Evolutionary conservation across 73 alveolate genomes (phyloP), one percentile per base, ranked within the genome.

Genomic region (Vitrella brassicaformis): DNA sequence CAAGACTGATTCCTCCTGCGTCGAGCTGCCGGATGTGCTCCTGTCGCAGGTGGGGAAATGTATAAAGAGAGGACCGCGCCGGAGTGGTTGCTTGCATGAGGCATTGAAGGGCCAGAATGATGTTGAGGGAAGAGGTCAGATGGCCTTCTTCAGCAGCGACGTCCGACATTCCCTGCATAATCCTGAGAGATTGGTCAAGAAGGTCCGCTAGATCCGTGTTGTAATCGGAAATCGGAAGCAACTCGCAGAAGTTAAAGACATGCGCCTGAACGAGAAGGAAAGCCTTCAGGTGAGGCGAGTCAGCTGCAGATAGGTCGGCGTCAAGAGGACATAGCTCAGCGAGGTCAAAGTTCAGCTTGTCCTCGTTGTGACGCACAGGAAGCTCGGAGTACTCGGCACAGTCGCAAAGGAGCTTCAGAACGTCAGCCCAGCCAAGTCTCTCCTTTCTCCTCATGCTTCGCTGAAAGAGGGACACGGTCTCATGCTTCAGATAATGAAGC

Each of bases 321-420:
- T 88, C 90, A 68, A 91, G 72, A 0, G 98, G 98, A 70, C 91
- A 87, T 75, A 87, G 91, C 72, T 86, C 90, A 27, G 97, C 92
- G 73, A 94, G 83, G 75, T 92, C 96, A 27, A 91, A 94, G 80
- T 94, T 94, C 45, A 94, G 89, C 47, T 82, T 91, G 76, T 94
- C 98, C 90, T 94, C 98, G 31, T 93, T 94, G 88, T 94, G 98
- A 47, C 98, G 76, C 10, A 94, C 98, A 0, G 98, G 98, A 66
- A 94, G 89, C 56, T 92, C 97, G 19, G 81, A 87, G 78, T 90
- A 94, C 56, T 39, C 56, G 22, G 56, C 22, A 14, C 56, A 39
- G 56, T 39, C 56, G 56, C 56, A 39, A 14, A 39, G 56, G 56
- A 39, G 56, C 56, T 14, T 39, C 56, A 39, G 4, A 39, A 39